A percentile compares a stretch with the other conserved stretches of the same genome.
Conservation (phyloP, 768 basidiomycete species). For the Mycena sanguinolenta region DNA sequence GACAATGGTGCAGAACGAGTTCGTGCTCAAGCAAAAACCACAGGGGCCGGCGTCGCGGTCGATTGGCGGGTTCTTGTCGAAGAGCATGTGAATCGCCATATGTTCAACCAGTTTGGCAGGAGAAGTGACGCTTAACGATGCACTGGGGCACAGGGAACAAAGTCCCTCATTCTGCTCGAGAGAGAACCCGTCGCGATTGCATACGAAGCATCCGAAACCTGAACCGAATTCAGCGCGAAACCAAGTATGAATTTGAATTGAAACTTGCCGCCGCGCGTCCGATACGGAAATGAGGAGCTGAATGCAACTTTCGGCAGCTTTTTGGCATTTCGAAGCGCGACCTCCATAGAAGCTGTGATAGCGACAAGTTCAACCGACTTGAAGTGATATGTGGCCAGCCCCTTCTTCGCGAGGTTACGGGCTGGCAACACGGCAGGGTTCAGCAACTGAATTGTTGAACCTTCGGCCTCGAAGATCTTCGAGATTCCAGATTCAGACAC, state of each 20-base stretch:
- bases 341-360: conserved; percentile 4
- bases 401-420: too few species aligned
- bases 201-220: conserved; percentile 12
- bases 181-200: conserved; percentile 1
- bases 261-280: not conserved
- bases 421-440: too few species aligned
- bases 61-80: not conserved
- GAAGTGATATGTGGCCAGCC: too few species aligned
- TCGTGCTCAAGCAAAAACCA: conserved; percentile 7
- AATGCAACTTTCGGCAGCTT: not conserved
- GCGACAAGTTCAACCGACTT: conserved; percentile 1
- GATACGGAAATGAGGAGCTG: conserved; percentile 11
- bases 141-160: not conserved
- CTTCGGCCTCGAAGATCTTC: too few species aligned
- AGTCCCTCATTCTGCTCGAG: conserved; percentile 4
- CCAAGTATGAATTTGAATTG: not conserved
- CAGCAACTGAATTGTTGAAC: too few species aligned
- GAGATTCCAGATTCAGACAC: too few species aligned
- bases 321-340: not conserved
- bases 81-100: conserved; percentile 14
- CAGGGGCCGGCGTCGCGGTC: not conserved
- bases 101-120: not conserved
- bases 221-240: too few species aligned
- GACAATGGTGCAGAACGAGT: conserved; percentile 2
- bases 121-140: not conserved